Evolutionary conservation across 2,329 filamentous ascomycete genomes (phyloP).

Genomic region (Cytospora piceicola): DNA sequence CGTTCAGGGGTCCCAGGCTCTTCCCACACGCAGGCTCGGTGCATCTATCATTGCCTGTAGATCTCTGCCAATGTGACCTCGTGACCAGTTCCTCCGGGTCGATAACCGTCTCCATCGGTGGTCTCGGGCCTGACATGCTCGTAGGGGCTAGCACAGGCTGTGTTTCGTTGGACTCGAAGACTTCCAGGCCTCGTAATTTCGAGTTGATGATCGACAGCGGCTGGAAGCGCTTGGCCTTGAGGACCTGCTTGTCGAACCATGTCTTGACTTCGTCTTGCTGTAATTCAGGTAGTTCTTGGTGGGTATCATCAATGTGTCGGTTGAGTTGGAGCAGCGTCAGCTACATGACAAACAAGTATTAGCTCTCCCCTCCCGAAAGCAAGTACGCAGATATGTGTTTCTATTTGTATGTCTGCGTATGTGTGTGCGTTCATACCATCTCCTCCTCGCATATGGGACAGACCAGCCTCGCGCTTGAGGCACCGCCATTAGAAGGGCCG

Average conservation of each 20-base stretch:
- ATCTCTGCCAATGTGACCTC: conserved; percentile 84
- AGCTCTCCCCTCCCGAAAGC: not conserved
- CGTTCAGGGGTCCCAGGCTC: conserved; percentile 76
- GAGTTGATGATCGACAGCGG: conserved; percentile 90
- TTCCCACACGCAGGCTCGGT: conserved; percentile 86
- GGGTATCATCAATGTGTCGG: conserved; percentile 79
- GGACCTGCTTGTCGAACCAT: conserved; percentile 94
- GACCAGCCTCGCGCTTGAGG: conserved; percentile 70
- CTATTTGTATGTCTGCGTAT: not conserved
- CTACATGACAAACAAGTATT: conserved; percentile 49
- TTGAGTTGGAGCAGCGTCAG: conserved; percentile 93
- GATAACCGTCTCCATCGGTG: conserved; percentile 46
- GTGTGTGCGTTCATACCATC: conserved; percentile 66
- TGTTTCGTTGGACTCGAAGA: conserved; percentile 90
- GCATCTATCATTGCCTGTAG: conserved; percentile 75
- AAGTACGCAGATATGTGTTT: not conserved
- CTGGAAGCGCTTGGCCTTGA: conserved; percentile 91
- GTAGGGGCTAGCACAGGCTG: conserved; percentile 42
- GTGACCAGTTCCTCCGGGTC: conserved; percentile 93
- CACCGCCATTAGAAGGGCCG: conserved; percentile 56
- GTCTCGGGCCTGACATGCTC: conserved; percentile 45
- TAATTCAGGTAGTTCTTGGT: conserved; percentile 85
- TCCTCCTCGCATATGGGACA: conserved; percentile 99
- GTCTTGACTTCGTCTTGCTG: conserved; percentile 95
- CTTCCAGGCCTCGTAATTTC: conserved; percentile 88